Conservation (phyloP, 176 grass and related monocot genomes). For the Oryza brachyantha region DNA sequence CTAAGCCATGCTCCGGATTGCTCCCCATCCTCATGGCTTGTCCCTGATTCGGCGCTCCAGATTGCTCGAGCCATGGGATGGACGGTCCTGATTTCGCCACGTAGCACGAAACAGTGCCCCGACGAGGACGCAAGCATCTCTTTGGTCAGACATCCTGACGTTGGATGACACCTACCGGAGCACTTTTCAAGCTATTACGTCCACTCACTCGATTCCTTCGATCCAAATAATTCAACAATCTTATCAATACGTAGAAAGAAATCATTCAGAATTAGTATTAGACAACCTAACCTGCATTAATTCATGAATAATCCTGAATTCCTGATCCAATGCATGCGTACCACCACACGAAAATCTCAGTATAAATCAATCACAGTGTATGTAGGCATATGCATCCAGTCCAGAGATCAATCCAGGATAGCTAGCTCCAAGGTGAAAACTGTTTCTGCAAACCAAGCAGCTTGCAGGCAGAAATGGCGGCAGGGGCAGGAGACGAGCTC, state of each 20-base stretch:
- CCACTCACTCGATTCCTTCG: slow-evolving; percentile 11
- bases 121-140: neutral
- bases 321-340: neutral
- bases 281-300: neutral
- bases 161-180: neutral
- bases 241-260: neutral
- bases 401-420: too few relatives aligned
- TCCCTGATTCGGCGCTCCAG: neutral
- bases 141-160: neutral
- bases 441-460: neutral
- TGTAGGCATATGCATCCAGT: too few relatives aligned
- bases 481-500: slow-evolving; percentile 29
- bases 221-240: neutral
- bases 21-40: too few relatives aligned
- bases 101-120: neutral
- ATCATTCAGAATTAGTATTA: neutral
- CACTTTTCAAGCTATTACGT: neutral
- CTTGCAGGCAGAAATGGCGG: slow-evolving; percentile 1
- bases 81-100: neutral
- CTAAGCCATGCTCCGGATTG: too few relatives aligned
- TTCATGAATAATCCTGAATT: too few relatives aligned
- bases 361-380: slow-evolving; percentile 5
- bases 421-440: too few relatives aligned
- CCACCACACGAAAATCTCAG: neutral
- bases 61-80: neutral